Base-by-base conservation (phyloP, 2,329 filamentous ascomycete species). In the Allantophomopsis lycopodina region DNA sequence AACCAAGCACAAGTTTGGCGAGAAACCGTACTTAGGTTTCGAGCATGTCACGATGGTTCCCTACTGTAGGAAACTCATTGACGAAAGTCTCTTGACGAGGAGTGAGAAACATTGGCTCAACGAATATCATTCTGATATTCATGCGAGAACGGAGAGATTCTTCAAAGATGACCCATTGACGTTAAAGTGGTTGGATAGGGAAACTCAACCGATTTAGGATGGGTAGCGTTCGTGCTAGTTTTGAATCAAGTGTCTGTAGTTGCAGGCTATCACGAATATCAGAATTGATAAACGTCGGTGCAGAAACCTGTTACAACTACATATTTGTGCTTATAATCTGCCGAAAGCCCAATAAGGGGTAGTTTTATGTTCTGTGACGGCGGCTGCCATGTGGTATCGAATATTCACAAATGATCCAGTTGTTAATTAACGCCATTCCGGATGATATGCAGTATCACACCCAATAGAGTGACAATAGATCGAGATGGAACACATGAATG, bases 1-100 rank as follows among this genome's bases (percentile, higher is more conserved):
- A 60, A 94, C 89, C 4, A 79, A 79, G 45, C 73, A 94, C 60
- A 76, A 79, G 30, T 96, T 96, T 55, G 89, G 88, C 15, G 89
- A 94, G 51, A 94, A 94, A 64, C 82, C 88, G 2, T 98, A 84
- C 62, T 67, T 96, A 30, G 87, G 88, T 3, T 98, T 98, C 50
- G 89, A 98, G 64, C 85, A 94, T 59, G 87, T 96, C 48, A 98
- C 91, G 0, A 86, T 98, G 86, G 86, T 89, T 14, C 91, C 91
- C 0, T 87, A 94, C 61, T 95, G 89, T 62, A 75, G 79, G 44
- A 95, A 86, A 45, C 65, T 98, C 47, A 87, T 94, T 46, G 83
- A 96, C 51, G 64, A 71, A 40, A 67, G 57, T 38, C 65, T 94
- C 28, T 62, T 98, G 48, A 87, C 78, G 0, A 64, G 68, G 4